Conservation (phyloP, 495 filamentous ascomycete species). For the Aspergillus nanangensis region DNA sequence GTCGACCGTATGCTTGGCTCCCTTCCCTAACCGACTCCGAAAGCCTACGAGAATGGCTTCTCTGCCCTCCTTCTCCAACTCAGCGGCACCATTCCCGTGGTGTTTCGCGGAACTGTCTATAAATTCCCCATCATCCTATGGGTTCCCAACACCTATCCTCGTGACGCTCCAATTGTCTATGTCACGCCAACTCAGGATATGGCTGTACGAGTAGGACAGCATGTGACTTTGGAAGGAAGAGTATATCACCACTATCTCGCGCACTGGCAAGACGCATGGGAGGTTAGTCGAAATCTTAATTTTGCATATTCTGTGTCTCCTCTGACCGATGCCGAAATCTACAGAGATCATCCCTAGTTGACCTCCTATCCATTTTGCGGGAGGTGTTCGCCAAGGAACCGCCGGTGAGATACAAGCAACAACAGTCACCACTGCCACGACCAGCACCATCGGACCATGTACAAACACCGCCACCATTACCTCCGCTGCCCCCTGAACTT, state of each 20-base stretch:
- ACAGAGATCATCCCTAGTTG: slow-evolving; percentile 75
- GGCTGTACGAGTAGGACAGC: slow-evolving; percentile 84
- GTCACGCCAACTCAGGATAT: slow-evolving; percentile 86
- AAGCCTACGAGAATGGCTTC: slow-evolving; percentile 87
- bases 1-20: too few relatives aligned
- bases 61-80: slow-evolving; percentile 86
- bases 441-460: slow-evolving; percentile 37
- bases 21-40: too few relatives aligned
- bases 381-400: slow-evolving; percentile 94
- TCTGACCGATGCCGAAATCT: background rate
- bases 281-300: slow-evolving; percentile 57
- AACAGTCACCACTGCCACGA: slow-evolving; percentile 34
- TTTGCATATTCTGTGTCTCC: background rate
- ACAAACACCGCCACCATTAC: slow-evolving; percentile 54
- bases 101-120: slow-evolving; percentile 85
- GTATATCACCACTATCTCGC: slow-evolving; percentile 95
- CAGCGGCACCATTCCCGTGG: slow-evolving; percentile 78
- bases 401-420: slow-evolving; percentile 73
- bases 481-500: slow-evolving; percentile 66
- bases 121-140: slow-evolving; percentile 89
- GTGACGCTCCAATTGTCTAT: slow-evolving; percentile 78
- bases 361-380: slow-evolving; percentile 76
- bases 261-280: slow-evolving; percentile 83
- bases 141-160: slow-evolving; percentile 92
- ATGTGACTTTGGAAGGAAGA: slow-evolving; percentile 90